Conservation (phyloP, 768 basidiomycete genomes). For the Albatrellus ellisii region DNA sequence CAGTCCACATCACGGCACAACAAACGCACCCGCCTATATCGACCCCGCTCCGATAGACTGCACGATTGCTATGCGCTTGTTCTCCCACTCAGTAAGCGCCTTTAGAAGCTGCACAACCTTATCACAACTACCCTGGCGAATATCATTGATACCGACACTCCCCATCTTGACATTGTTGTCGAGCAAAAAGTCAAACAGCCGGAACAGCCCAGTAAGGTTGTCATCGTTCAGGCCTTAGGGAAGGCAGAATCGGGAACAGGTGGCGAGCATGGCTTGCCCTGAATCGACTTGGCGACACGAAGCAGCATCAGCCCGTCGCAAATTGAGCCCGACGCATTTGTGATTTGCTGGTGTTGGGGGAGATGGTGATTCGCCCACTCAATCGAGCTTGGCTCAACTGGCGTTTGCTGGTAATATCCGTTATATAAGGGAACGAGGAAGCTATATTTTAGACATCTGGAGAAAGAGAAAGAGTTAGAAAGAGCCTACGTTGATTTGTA, state of each 20-base stretch:
- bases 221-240: conserved; percentile 57
- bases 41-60: conserved; percentile 31
- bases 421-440: neutral
- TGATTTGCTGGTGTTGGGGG: conserved; percentile 47
- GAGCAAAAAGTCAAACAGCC: conserved; percentile 83
- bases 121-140: conserved; percentile 68
- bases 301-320: conserved; percentile 69
- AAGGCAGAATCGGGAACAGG: conserved; percentile 73
- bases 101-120: conserved; percentile 72
- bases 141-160: conserved; percentile 86
- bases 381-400: conserved; percentile 42
- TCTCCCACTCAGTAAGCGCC: conserved; percentile 71
- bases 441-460: no score
- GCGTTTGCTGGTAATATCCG: conserved; percentile 10
- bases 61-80: conserved; percentile 47
- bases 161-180: conserved; percentile 90
- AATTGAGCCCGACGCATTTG: conserved; percentile 27
- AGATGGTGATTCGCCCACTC: conserved; percentile 87
- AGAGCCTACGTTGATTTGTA: conserved; percentile 13
- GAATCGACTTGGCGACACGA: conserved; percentile 75
- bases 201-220: conserved; percentile 77
- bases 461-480: neutral
- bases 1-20: conserved; percentile 8
- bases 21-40: conserved; percentile 18
- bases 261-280: conserved; percentile 49